These are phyloP conservation scores for Botryotinia narcissicola DNA, from an alignment of 2,329 filamentous ascomycete species.

Conservation along the genomic window DNA sequence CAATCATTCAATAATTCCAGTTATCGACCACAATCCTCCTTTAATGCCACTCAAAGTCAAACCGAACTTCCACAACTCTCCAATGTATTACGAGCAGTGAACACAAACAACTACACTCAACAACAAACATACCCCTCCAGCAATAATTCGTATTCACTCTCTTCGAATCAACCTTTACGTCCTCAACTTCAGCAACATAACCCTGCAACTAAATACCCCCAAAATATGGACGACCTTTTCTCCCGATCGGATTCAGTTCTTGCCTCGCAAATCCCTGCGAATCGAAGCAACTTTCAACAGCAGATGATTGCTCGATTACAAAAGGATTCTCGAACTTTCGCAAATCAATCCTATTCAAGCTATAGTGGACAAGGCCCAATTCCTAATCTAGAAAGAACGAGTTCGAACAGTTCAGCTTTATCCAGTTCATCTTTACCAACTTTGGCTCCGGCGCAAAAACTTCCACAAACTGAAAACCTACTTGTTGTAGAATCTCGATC, in stretches of 20 bases:
- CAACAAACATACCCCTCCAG: neutral
- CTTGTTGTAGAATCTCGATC: constrained; percentile 20
- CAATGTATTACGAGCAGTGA: constrained; percentile 3
- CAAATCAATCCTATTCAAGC: neutral
- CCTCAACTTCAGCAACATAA: neutral
- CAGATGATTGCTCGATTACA: constrained; percentile 10
- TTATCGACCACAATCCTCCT: neutral
- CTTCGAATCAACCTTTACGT: neutral
- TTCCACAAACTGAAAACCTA: constrained; percentile 4
- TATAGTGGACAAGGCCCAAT: neutral
- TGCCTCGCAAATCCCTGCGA: constrained; percentile 9
- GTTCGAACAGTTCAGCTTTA: neutral
- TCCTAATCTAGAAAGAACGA: constrained; percentile 8
- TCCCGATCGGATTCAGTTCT: constrained; percentile 9
- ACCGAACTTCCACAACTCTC: constrained; percentile 4
- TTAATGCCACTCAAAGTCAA: constrained; percentile 2
- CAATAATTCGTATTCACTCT: constrained; percentile 17
- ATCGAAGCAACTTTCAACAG: constrained; percentile 9
- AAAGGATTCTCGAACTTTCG: neutral
- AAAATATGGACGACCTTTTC: constrained; percentile 15
- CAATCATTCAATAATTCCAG: neutral
- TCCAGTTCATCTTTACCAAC: constrained; percentile 4
- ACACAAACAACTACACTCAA: neutral
- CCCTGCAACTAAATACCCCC: constrained; percentile 4
- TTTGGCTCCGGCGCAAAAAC: constrained; percentile 6